A percentile compares a stretch with the other conserved stretches of the same genome.
phyloP scores from a whole-genome alignment of 345 rosid genomes.

The Erysimum cheiranthoides region DNA sequence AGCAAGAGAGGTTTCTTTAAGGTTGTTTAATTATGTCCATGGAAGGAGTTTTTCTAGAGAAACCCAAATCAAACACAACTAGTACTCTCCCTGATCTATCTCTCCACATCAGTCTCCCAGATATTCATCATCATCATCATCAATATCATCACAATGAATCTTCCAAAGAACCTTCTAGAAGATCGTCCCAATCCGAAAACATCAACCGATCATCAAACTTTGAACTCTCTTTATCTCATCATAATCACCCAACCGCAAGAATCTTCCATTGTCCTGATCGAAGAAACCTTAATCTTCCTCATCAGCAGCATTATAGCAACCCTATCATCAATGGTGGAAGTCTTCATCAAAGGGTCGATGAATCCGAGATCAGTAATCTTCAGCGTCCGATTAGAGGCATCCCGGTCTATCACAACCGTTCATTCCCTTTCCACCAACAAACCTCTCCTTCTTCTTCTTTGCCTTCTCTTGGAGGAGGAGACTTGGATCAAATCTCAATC shows the following conservation, averaged over 20 bases:
- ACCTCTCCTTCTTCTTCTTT: conserved; percentile 50
- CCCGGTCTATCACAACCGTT: conserved; percentile 79
- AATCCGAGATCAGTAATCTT: conserved; percentile 45
- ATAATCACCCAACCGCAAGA: conserved; percentile 34
- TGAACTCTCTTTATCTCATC: conserved; percentile 47
- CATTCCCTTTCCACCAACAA: conserved; percentile 69
- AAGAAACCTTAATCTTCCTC: conserved; percentile 37
- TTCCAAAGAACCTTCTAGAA: conserved; percentile 34
- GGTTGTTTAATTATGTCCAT: conserved; percentile 51
- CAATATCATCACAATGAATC: conserved; percentile 31
- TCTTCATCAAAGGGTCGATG: conserved; percentile 40
- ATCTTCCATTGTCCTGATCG: conserved; percentile 43
- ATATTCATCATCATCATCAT: conserved; percentile 37
- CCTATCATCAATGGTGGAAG: conserved; percentile 33
- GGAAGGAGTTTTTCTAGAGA: conserved; percentile 61
- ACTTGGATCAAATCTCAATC: conserved; percentile 61
- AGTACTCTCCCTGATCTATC: conserved; percentile 68
- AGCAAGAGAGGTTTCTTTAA: conserved; percentile 12
- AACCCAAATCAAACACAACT: conserved; percentile 50
- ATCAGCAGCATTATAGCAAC: conserved; percentile 44
- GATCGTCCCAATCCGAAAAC: conserved; percentile 36
- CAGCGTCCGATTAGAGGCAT: conserved; percentile 79
- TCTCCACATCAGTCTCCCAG: conserved; percentile 72
- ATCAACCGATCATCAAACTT: conserved; percentile 43
- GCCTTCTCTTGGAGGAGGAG: conserved; percentile 54